These are phyloP conservation scores for Quercus dentata DNA, from an alignment of 306 rosid genomes.

Conservation along the genomic window DNA sequence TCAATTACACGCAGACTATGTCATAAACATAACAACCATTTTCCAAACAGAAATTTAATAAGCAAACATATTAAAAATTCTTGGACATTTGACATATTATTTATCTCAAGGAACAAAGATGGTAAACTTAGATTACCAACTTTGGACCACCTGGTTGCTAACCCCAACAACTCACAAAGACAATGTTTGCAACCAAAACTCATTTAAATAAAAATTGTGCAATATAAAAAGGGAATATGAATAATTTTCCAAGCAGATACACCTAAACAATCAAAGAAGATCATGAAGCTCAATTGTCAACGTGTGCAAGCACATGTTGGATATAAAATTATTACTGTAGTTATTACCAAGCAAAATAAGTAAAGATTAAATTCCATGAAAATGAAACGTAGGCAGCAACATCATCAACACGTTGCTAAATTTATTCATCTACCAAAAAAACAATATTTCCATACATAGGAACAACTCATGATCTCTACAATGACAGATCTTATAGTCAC, in stretches of 20 bases:
- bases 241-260: neutral
- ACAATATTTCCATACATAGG: neutral
- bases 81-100: neutral
- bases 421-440: neutral
- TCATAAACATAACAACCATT: neutral
- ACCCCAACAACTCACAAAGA: neutral
- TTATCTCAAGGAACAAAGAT: neutral
- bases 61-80: neutral
- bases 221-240: neutral
- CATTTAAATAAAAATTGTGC: neutral
- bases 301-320: fast-evolving
- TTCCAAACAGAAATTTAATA: neutral
- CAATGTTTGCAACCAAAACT: neutral
- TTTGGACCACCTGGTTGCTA: neutral
- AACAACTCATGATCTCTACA: neutral
- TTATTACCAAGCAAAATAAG: too few species aligned
- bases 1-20: neutral
- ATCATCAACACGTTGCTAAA: neutral
- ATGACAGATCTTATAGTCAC: neutral
- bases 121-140: neutral
- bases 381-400: too few species aligned
- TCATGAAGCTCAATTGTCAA: too few species aligned
- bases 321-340: too few species aligned
- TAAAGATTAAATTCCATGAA: too few species aligned
- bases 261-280: too few species aligned